phyloP scores from a whole-genome alignment of 805 yeast genomes.

The Wickerhamiella australiensis region DNA sequence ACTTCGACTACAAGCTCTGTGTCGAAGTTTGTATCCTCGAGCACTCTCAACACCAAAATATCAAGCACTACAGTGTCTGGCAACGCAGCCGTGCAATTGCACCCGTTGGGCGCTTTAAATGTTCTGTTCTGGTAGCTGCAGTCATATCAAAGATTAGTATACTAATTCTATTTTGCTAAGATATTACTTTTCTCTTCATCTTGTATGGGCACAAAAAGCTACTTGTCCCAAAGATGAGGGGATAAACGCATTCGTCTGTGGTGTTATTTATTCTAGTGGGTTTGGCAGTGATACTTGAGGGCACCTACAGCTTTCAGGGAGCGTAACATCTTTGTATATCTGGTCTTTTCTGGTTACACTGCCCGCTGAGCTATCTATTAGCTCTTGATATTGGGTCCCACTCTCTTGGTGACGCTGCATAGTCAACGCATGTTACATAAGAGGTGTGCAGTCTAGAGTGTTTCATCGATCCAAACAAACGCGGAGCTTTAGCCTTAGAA shows the following conservation, averaged over 20 bases:
- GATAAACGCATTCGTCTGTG: neutral
- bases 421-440: neutral
- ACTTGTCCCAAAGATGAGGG: no score
- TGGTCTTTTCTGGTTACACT: no score
- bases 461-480: neutral
- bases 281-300: no score
- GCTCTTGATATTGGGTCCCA: neutral
- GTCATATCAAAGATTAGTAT: no score
- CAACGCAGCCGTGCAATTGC: slow-evolving; percentile 1
- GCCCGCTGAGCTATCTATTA: no score
- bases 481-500: neutral
- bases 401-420: neutral
- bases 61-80: neutral
- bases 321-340: no score
- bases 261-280: no score
- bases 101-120: slow-evolving; percentile 1
- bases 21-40: neutral
- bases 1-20: no score
- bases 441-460: neutral
- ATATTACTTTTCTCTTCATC: neutral
- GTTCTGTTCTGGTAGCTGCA: slow-evolving; percentile 6
- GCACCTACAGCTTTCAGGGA: no score
- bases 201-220: no score
- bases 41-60: neutral
- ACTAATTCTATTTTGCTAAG: neutral